Evolutionary conservation across 192 early-diverging fungal species (phyloP), one percentile per base, ranked within the genome.

Genomic region (Chytriomyces confervae): DNA sequence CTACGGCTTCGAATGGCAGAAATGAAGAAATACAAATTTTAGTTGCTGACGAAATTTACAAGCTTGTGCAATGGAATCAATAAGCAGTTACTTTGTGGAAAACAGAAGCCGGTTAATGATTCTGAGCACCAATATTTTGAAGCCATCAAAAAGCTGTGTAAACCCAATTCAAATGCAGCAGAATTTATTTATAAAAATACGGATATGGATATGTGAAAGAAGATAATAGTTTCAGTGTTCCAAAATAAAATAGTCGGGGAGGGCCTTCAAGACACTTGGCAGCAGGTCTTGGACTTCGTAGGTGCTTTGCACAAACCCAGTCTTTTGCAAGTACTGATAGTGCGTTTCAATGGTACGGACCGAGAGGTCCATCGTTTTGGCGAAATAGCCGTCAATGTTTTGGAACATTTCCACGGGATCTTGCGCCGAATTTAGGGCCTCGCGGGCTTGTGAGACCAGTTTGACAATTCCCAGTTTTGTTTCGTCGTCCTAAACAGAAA

Each of bases 1-100:
- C 7, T 76, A 1, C 36, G 63, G 24, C 24, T 27, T 23, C 74
- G 63, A 16, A 66, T 76, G 74, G 63, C 74, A 13, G 74, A 66
- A 53, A 13, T 76, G 36, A 65, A 76, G 50, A 64, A 64, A n/a
- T 20, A 20, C n/a, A 36, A 23, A 24, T 76, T 44, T 66, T 76
- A 49, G 66, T 29, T 18, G 47, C n/a, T 13, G 27, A 23, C 36
- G 36, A 27, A 29, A 1, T 29, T 16, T 3, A 65, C 13, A 43
- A 43, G 1, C 16, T 23, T 18, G 63, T 13, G 63, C 18, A 29
- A 29, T 64, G 63, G 63, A 24, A 64, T 64, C 10, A 10, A 9
- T 64, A 8, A 23, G 8, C 29, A 10, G 8, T 64, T 43, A 27
- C 27, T 20, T 0, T 43, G 36, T 20, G 20, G 0, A 13, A 27